phyloP scores from a whole-genome alignment of 139 green algal genomes.

The Volvox reticuliferus region DNA sequence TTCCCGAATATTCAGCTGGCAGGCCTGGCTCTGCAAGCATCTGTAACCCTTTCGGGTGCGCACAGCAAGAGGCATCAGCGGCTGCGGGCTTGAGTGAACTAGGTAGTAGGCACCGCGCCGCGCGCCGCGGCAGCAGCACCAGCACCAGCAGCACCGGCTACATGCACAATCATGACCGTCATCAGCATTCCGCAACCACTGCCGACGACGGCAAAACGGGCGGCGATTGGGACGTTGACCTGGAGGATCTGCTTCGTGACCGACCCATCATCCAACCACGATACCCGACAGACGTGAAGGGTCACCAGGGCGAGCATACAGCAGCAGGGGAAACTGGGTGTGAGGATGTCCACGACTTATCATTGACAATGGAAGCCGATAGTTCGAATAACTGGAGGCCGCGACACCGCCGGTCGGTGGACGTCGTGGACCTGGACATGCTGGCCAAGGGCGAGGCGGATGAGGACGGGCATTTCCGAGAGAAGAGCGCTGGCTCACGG shows the following conservation, averaged over 20 bases:
- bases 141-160: not conserved
- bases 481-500: too few species aligned
- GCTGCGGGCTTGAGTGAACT: not conserved
- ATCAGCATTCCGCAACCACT: not conserved
- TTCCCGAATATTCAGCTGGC: not conserved
- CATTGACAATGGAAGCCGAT: not conserved
- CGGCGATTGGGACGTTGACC: not conserved
- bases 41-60: conserved; percentile 14
- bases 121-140: not conserved
- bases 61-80: not conserved
- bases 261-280: conserved; percentile 25
- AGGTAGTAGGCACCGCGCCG: not conserved
- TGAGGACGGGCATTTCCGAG: too few species aligned
- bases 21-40: not conserved
- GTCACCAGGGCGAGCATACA: not conserved
- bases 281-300: conserved; percentile 17
- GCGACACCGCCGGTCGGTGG: conserved; percentile 20
- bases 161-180: not conserved
- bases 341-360: not conserved
- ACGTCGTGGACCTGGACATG: conserved; percentile 12
- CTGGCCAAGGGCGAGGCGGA: not conserved
- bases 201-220: not conserved
- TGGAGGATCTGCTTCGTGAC: conserved; percentile 33
- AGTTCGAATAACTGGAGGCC: not conserved
- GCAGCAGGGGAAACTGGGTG: not conserved